These are phyloP conservation scores for Ustilago tritici DNA, from an alignment of 1,284 basidiomycete genomes.

Conservation along the genomic window DNA sequence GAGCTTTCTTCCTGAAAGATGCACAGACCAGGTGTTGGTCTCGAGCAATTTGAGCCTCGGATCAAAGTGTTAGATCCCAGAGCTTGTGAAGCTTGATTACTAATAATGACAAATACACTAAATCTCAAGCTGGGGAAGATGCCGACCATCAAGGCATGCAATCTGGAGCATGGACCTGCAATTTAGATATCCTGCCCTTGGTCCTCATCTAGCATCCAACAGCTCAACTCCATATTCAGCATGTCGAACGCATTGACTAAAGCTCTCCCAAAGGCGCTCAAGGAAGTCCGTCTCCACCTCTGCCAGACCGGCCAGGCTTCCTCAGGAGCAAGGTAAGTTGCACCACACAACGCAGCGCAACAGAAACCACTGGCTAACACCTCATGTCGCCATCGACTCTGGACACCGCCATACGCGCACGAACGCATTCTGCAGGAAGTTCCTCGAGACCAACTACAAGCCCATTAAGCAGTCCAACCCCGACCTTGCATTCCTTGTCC, in stretches of 20 bases:
- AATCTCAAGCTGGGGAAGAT: slow-evolving; percentile 7
- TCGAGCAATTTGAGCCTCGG: neutral
- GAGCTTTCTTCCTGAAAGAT: neutral
- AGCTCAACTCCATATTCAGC: slow-evolving; percentile 12
- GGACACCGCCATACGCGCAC: neutral
- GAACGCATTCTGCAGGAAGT: slow-evolving; percentile 50
- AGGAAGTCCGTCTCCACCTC: slow-evolving; percentile 67
- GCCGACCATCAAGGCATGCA: neutral
- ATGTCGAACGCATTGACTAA: slow-evolving; percentile 62
- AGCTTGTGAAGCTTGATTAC: neutral
- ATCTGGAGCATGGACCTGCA: slow-evolving; percentile 7
- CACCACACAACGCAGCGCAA: no score
- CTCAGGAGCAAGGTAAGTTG: slow-evolving; percentile 66
- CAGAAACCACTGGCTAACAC: slow-evolving; percentile 10
- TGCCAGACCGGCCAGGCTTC: slow-evolving; percentile 65
- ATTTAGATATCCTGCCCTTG: slow-evolving; percentile 2
- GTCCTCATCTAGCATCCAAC: slow-evolving; percentile 13
- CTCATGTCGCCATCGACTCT: neutral
- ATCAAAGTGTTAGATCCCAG: neutral
- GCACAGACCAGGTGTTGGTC: slow-evolving; percentile 28
- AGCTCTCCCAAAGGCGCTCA: slow-evolving; percentile 64
- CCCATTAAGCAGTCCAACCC: slow-evolving; percentile 68
- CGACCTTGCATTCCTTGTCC: slow-evolving; percentile 65
- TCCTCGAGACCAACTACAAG: slow-evolving; percentile 65
- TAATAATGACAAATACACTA: slow-evolving; percentile 35